phyloP scores from a whole-genome alignment of 208 protist species.

The Acanthamoeba sp. region DNA sequence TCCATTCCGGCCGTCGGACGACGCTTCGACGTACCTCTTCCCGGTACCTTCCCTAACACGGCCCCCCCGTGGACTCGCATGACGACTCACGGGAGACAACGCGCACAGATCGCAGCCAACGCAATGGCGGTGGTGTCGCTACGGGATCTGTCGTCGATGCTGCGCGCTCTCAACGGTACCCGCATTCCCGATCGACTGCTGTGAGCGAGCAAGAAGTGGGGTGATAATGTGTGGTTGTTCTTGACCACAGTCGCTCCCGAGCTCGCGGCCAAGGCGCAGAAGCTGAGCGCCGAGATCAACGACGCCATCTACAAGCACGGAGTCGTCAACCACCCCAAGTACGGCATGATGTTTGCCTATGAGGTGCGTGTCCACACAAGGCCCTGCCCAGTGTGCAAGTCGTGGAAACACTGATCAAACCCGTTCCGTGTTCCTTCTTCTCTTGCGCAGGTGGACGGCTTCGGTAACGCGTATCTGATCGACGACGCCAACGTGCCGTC shows the following conservation, averaged over 20 bases:
- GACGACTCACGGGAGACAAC: too few species aligned
- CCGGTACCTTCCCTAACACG: too few species aligned
- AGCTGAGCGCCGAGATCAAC: constrained; percentile 68
- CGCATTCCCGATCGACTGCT: not conserved
- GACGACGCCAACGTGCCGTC: constrained; percentile 82
- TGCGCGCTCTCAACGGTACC: constrained; percentile 8
- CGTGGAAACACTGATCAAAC: too few species aligned
- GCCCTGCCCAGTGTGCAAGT: too few species aligned
- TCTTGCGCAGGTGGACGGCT: constrained; percentile 71
- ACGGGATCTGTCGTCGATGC: constrained; percentile 21
- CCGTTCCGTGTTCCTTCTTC: not conserved
- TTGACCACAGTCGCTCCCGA: not conserved
- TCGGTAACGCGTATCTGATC: constrained; percentile 79
- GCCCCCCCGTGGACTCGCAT: too few species aligned
- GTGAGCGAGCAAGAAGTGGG: too few species aligned
- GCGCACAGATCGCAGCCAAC: constrained; percentile 81
- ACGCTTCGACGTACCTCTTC: constrained; percentile 77
- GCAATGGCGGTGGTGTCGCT: constrained; percentile 75
- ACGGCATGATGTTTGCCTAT: constrained; percentile 80
- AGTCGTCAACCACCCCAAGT: constrained; percentile 12
- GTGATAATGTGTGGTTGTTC: too few species aligned
- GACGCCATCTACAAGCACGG: constrained; percentile 70
- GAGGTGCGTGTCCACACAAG: constrained; percentile 51
- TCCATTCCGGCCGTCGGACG: constrained; percentile 81
- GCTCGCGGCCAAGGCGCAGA: not conserved